phyloP scores from a whole-genome alignment of 2,329 filamentous ascomycete genomes.

The Gaeumannomyces sp. region DNA sequence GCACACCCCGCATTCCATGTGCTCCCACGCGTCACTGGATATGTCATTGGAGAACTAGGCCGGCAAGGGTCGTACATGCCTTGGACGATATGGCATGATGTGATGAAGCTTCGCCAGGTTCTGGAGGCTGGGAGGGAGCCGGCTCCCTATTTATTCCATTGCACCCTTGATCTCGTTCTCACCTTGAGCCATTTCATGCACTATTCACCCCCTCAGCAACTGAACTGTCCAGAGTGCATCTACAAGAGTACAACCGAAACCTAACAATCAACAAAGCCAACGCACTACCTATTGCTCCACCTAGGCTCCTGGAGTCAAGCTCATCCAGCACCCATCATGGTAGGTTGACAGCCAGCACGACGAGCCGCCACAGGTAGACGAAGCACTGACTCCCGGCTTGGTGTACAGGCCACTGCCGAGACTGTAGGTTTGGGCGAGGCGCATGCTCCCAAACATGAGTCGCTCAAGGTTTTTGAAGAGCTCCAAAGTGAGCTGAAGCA shows the following conservation, averaged over 20 bases:
- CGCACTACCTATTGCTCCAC: neutral
- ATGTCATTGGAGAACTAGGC: neutral
- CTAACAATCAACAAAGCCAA: neutral
- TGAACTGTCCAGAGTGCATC: neutral
- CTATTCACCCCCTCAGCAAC: neutral
- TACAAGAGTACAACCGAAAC: neutral
- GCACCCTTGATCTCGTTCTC: neutral
- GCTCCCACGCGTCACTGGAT: neutral
- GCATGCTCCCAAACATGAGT: conserved; percentile 44
- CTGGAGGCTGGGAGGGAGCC: no score
- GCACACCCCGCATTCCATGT: neutral
- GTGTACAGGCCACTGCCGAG: conserved; percentile 41
- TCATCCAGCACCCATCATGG: neutral
- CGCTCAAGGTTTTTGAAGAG: conserved; percentile 42
- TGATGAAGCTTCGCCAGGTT: neutral
- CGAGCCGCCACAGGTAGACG: neutral
- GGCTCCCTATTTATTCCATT: neutral
- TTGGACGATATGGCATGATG: neutral
- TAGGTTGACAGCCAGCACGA: neutral
- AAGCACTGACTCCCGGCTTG: neutral
- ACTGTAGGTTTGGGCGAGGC: conserved; percentile 43
- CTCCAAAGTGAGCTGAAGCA: conserved; percentile 46
- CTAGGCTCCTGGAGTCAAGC: no score
- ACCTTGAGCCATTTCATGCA: neutral
- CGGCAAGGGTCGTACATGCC: neutral